Evolutionary conservation across 1,284 basidiomycete species (phyloP).

Genomic region (Fomes fomentarius): DNA sequence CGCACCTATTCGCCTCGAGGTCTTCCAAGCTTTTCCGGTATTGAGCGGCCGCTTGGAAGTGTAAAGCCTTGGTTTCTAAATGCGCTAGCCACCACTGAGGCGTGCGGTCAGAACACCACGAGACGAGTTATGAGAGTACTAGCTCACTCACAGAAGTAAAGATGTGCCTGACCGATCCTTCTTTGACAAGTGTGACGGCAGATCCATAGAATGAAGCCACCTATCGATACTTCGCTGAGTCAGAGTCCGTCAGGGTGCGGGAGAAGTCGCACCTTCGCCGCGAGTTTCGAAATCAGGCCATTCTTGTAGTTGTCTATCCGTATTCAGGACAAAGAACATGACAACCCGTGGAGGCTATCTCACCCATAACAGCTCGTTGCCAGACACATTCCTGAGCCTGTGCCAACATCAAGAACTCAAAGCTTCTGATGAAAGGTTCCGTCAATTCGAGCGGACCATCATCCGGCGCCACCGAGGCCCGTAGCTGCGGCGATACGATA

Average conservation of each 20-base stretch:
- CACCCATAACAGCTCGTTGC: constrained; percentile 90
- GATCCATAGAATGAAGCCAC: constrained; percentile 71
- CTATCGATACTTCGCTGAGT: constrained; percentile 36
- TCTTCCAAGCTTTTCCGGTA: constrained; percentile 92
- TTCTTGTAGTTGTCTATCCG: constrained; percentile 74
- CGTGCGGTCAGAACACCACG: not conserved
- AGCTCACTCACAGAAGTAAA: constrained; percentile 56
- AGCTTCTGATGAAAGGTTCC: constrained; percentile 58
- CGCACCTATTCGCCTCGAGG: constrained; percentile 78
- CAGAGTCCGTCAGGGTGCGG: not conserved
- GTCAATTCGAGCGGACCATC: constrained; percentile 68
- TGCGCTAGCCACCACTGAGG: constrained; percentile 81
- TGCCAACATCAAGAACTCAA: constrained; percentile 85
- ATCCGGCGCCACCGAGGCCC: constrained; percentile 54
- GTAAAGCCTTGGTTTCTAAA: constrained; percentile 80
- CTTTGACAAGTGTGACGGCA: constrained; percentile 54
- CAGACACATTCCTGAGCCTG: constrained; percentile 98
- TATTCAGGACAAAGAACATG: not conserved
- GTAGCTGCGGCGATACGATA: constrained; percentile 59
- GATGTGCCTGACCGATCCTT: constrained; percentile 50
- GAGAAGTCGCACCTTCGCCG: constrained; percentile 55
- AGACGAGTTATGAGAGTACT: too few species aligned
- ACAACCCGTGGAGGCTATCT: not conserved
- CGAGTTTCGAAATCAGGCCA: constrained; percentile 84
- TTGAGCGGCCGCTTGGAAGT: constrained; percentile 91